Base-by-base conservation (phyloP, 108 stramenopile genomes). In the Cylindrotheca fusiformis region DNA sequence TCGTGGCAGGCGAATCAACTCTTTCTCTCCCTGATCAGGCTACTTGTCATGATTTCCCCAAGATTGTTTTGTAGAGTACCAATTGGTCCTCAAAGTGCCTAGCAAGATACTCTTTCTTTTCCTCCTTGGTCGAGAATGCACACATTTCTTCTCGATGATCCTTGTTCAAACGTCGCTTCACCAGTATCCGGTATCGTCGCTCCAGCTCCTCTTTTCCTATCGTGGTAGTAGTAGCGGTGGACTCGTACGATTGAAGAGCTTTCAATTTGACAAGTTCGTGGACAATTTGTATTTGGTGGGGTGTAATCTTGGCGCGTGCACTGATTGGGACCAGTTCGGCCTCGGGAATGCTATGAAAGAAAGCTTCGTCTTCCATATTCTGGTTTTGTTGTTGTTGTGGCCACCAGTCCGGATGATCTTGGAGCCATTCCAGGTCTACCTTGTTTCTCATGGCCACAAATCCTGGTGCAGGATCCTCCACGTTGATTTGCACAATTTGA, bases 391-490 rank as follows among this genome's bases (percentile, higher is more conserved):
- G 6, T 2, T 32, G 22, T 19, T 33, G 18, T 4, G 60, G 47
- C 69, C 60, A 63, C 61, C 61, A 71, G 20, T 47, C 27, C 30
- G 12, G 28, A 59, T 56, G 45, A 24, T 50, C 54, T 22, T 12
- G 5, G 0, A 71, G 19, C 19, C 47, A 25, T 0, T 63, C 12
- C 22, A 26, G 85, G 58, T 92, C 90, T 2, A 87, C 64, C n/a
- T 52, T 56, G 59, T 87, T 79, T 21, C 91, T 63, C 62, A 93
- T 50, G 24, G 72, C 63, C 14, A 64, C 71, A 72, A 88, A 93
- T 12, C 68, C 85, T 33, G 81, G 83, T 26, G 85, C 83, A 23
- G 91, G 91, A 55, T 82, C 79, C 72, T 87, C 87, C 23, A 93
- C 91, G 53, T 86, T 82, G 48, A 93, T 68, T 60, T 88, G 74